Percentiles rank a stretch among this genome's conserved stretches.
These are phyloP conservation scores for Schizophyllum amplum DNA, from an alignment of 1,284 basidiomycete genomes.

Conservation along the genomic window DNA sequence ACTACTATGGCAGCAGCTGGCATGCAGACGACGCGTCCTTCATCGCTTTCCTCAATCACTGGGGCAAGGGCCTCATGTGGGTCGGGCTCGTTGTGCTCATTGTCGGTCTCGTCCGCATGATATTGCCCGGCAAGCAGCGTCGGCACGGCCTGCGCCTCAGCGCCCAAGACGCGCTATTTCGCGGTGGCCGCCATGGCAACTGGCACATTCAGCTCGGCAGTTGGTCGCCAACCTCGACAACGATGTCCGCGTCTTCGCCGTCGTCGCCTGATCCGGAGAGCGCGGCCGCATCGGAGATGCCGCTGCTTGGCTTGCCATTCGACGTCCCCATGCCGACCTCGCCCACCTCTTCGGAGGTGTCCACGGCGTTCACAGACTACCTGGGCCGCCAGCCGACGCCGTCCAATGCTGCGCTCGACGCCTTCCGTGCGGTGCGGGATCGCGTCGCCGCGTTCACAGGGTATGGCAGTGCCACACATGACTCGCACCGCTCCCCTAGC, in stretches of 20 bases:
- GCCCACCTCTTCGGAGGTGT: constrained; percentile 41
- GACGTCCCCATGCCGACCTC: constrained; percentile 44
- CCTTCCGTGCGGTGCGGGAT: constrained; percentile 46
- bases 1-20: constrained; percentile 97
- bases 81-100: constrained; percentile 67
- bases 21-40: constrained; percentile 91
- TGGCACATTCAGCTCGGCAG: constrained; percentile 67
- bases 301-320: constrained; percentile 50
- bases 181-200: constrained; percentile 57
- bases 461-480: constrained; percentile 21
- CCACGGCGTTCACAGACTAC: constrained; percentile 29
- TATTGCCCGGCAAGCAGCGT: constrained; percentile 46
- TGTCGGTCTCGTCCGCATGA: constrained; percentile 56
- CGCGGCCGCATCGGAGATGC: constrained; percentile 32
- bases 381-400: not conserved
- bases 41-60: constrained; percentile 81
- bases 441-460: constrained; percentile 43
- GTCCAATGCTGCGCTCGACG: constrained; percentile 35
- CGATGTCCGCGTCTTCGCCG: constrained; percentile 38
- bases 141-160: constrained; percentile 52
- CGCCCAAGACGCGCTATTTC: constrained; percentile 63
- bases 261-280: constrained; percentile 42
- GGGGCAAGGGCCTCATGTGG: constrained; percentile 85
- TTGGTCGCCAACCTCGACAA: constrained; percentile 41
- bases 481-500: constrained; percentile 38